Evolutionary conservation across 768 basidiomycete genomes (phyloP).

Genomic region (Xerocomus spinulosus): DNA sequence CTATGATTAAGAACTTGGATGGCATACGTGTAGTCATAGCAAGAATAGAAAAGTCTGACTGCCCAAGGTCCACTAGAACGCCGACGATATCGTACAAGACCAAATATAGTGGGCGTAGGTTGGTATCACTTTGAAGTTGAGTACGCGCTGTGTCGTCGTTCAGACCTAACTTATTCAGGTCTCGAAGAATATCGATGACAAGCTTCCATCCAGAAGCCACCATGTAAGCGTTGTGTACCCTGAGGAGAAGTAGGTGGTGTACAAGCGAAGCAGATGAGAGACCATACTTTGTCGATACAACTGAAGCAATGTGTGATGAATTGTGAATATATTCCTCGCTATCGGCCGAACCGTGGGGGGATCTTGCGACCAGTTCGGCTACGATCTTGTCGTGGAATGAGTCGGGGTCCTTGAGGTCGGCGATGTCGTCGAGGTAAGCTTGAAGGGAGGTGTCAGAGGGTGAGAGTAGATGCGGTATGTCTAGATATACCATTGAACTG

Average conservation of each 20-base stretch:
- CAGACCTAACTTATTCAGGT: conserved; percentile 52
- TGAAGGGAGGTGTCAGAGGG: conserved; percentile 23
- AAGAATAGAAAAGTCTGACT: conserved; percentile 62
- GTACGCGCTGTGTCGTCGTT: conserved; percentile 47
- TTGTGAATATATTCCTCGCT: conserved; percentile 32
- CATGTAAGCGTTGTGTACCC: conserved; percentile 80
- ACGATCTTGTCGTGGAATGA: conserved; percentile 56
- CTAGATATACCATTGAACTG: conserved; percentile 58
- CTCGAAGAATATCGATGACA: conserved; percentile 53
- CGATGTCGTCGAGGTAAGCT: conserved; percentile 68
- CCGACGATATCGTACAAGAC: conserved; percentile 60
- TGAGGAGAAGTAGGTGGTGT: conserved; percentile 26
- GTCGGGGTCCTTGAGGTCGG: conserved; percentile 59
- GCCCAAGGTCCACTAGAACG: conserved; percentile 54
- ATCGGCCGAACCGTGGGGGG: conserved; percentile 28
- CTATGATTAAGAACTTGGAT: conserved; percentile 3
- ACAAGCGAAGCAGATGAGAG: conserved; percentile 1
- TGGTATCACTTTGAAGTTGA: conserved; percentile 48
- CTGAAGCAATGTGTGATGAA: conserved; percentile 50
- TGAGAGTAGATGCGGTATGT: background rate
- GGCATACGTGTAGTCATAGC: conserved; percentile 65
- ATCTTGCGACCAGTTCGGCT: conserved; percentile 52
- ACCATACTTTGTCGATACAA: conserved; percentile 55
- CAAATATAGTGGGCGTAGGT: conserved; percentile 57
- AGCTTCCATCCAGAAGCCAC: conserved; percentile 81